Percentiles rank a stretch among this genome's conserved stretches.
Conservation (phyloP, 805 yeast species). For the Candida tammaniensis region DNA sequence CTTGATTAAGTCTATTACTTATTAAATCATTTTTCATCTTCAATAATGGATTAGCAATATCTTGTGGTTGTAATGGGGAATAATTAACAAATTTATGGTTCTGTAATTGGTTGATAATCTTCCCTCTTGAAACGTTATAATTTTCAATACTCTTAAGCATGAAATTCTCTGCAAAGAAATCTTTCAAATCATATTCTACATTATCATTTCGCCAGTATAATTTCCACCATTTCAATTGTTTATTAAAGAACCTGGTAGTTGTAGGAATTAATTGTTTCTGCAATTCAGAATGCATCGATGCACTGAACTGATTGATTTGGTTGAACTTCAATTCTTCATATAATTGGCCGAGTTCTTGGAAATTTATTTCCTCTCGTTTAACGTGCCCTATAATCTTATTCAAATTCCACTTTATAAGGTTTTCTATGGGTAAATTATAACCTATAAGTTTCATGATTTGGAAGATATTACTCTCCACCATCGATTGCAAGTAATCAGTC, state of each 20-base stretch:
- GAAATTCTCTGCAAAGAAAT: constrained; percentile 31
- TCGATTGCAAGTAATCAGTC: constrained; percentile 24
- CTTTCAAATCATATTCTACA: constrained; percentile 41
- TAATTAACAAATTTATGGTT: constrained; percentile 23
- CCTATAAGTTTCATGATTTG: constrained; percentile 30
- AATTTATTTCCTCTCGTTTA: constrained; percentile 12
- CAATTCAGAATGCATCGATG: constrained; percentile 33
- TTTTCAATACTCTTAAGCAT: constrained; percentile 38
- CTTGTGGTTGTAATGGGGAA: constrained; percentile 6
- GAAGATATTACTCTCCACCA: constrained; percentile 34
- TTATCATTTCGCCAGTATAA: constrained; percentile 41
- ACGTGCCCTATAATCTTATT: constrained; percentile 16
- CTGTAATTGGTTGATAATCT: constrained; percentile 27
- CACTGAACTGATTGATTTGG: constrained; percentile 27
- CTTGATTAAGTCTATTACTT: constrained; percentile 23
- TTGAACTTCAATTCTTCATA: constrained; percentile 20
- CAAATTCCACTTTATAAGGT: constrained; percentile 20
- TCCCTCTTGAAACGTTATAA: constrained; percentile 38
- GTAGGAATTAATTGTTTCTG: constrained; percentile 33
- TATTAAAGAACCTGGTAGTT: constrained; percentile 26
- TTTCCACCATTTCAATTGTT: constrained; percentile 39
- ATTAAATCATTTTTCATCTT: constrained; percentile 29
- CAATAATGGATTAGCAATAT: constrained; percentile 28
- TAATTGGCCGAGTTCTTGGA: constrained; percentile 15
- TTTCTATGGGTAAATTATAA: constrained; percentile 25